Conservation (phyloP, 2,329 filamentous ascomycete species). For the Aureobasidium subglaciale region DNA sequence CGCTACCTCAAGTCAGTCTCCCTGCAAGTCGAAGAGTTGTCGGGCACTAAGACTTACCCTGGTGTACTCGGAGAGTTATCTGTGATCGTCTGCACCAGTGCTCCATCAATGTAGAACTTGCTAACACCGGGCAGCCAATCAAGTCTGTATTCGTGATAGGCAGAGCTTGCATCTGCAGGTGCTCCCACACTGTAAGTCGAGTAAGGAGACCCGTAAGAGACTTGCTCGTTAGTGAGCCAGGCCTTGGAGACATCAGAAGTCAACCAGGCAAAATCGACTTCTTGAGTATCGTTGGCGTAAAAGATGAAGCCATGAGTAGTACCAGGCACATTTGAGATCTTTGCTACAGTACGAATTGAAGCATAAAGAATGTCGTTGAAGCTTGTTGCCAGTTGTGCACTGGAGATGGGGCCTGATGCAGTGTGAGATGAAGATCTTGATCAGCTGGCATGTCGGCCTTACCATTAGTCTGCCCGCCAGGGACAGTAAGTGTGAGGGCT, state of each 20-base stretch:
- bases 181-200: conserved; percentile 56
- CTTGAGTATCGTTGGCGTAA: conserved; percentile 72
- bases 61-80: conserved; percentile 41
- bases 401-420: neutral
- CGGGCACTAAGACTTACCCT: conserved; percentile 64
- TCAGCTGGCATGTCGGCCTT: neutral
- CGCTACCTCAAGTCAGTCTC: too few species aligned
- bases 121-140: conserved; percentile 61
- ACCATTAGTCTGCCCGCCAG: conserved; percentile 13
- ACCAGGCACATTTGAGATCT: conserved; percentile 52
- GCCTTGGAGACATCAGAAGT: conserved; percentile 8
- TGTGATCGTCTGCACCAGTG: conserved; percentile 49
- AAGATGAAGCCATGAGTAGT: conserved; percentile 74
- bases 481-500: conserved; percentile 13
- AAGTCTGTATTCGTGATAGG: conserved; percentile 75
- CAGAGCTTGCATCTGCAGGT: conserved; percentile 55
- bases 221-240: conserved; percentile 50
- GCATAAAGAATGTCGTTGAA: conserved; percentile 60
- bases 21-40: conserved; percentile 45
- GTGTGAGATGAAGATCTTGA: neutral
- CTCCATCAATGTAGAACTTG: conserved; percentile 61
- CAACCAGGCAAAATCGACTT: conserved; percentile 64
- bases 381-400: conserved; percentile 55
- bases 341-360: conserved; percentile 61
- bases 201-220: conserved; percentile 54